Evolutionary conservation across 768 basidiomycete species (phyloP), one percentile per base, ranked within the genome.

Genomic region (Boletus sp.): DNA sequence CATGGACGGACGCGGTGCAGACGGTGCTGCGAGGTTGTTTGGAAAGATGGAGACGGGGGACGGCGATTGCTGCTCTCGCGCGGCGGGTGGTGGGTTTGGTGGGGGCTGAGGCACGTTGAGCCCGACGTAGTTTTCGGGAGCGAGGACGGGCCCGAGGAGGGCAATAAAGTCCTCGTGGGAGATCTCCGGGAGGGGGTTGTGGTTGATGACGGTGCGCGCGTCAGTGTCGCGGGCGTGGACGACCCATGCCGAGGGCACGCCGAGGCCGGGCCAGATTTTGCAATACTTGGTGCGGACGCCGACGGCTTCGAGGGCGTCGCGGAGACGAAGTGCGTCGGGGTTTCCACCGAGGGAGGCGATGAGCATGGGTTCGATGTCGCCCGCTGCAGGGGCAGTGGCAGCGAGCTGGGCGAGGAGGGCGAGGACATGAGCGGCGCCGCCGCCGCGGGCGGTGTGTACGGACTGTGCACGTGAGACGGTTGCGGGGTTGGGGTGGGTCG

Each of bases 91-190:
- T 29, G 70, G 55, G 8, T 32, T 53, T 17, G 71, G 58, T 3
- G 15, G 64, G 1, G 53, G 58, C 47, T 47, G 71, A 39, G 30
- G 66, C 48, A 18, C 60, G 44, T 12, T 59, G 58, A 49, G 70
- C 63, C 47, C 73, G n/a, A 72, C 63, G 54, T 86, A 92, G 67
- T 92, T 92, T 69, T 92, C 90, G 10, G 90, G 90, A 0, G 85
- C 88, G 20, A 93, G 81, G 24, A 92, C 69, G n/a, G 91, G 91
- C 0, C 90, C 90, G 1, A 92, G 77, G 46, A 90, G 74, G 4
- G 86, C 81, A 40, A 94, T 85, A 63, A 93, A 92, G 64, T 94
- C 91, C 59, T 92, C 91, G 61, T 93, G 91, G 0, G 89, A 88
- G 59, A 92, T 83, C 60, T 93, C 92, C 0, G 90, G 92, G 8